Conservation (phyloP, 495 filamentous ascomycete species). For the Neurospora sp. region DNA sequence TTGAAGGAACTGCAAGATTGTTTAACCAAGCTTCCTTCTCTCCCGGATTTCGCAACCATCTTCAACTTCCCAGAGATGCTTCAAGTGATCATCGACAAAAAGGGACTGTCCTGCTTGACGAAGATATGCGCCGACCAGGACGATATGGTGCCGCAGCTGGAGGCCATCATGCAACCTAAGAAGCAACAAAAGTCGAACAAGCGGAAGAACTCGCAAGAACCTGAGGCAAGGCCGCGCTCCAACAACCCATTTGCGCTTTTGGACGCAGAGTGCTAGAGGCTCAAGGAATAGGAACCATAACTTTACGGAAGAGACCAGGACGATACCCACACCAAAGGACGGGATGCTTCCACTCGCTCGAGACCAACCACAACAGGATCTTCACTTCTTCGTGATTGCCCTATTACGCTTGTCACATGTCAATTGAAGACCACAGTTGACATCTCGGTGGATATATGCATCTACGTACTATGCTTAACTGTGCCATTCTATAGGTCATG, state of each 20-base stretch:
- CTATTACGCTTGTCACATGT: too few species aligned
- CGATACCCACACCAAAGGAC: neutral
- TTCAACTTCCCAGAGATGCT: slow-evolving; percentile 11
- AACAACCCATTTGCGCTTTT: neutral
- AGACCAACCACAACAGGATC: neutral
- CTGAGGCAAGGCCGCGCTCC: neutral
- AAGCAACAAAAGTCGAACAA: slow-evolving; percentile 1
- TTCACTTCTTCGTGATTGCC: too few species aligned
- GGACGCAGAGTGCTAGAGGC: neutral
- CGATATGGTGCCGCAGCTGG: slow-evolving; percentile 10
- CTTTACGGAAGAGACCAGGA: too few species aligned
- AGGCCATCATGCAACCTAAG: neutral
- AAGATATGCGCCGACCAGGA: slow-evolving; percentile 5
- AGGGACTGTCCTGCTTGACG: slow-evolving; percentile 6
- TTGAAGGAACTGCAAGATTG: neutral
- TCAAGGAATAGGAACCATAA: neutral
- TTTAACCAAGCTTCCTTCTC: slow-evolving; percentile 10
- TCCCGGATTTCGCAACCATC: slow-evolving; percentile 12
- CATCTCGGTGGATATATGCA: too few species aligned
- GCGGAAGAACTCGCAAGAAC: slow-evolving; percentile 1
- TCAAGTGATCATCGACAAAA: slow-evolving; percentile 2
- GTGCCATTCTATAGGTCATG: too few species aligned
- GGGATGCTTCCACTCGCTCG: too few species aligned
- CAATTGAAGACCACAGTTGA: too few species aligned
- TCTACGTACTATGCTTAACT: too few species aligned